A percentile compares a stretch with the other conserved stretches of the same genome.
Conservation (phyloP, 768 basidiomycete genomes). For the Clathrus columnatus region DNA sequence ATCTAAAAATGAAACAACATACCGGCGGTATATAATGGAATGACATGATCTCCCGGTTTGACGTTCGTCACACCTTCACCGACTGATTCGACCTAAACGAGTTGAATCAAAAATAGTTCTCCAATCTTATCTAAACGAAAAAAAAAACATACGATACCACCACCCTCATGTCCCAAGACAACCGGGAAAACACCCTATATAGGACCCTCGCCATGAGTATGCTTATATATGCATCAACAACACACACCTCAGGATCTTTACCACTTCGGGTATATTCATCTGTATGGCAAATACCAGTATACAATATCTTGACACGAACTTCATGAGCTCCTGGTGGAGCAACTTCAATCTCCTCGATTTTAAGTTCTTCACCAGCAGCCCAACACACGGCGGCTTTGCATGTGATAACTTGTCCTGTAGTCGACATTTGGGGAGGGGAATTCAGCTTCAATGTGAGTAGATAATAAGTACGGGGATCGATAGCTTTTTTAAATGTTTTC, state of each 20-base stretch:
- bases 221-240: no score
- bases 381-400: slow-evolving; percentile 95
- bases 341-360: slow-evolving; percentile 89
- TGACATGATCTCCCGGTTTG: slow-evolving; percentile 87
- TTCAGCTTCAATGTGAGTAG: no score
- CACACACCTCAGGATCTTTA: slow-evolving; percentile 80
- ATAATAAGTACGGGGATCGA: no score
- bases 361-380: slow-evolving; percentile 80
- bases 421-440: slow-evolving; percentile 60
- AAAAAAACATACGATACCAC: slow-evolving; percentile 59
- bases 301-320: slow-evolving; percentile 86
- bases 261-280: slow-evolving; percentile 97
- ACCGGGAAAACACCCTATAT: slow-evolving; percentile 87
- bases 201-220: no score
- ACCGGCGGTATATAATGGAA: slow-evolving; percentile 95
- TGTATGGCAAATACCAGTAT: slow-evolving; percentile 97
- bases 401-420: slow-evolving; percentile 67
- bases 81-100: slow-evolving; percentile 81
- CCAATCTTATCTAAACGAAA: neutral
- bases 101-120: neutral
- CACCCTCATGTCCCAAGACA: slow-evolving; percentile 93
- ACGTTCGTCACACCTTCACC: slow-evolving; percentile 90
- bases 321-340: slow-evolving; percentile 85
- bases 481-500: no score
- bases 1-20: slow-evolving; percentile 13